Evolutionary conservation across 345 rosid species (phyloP).

Genomic region (Rubroshorea leprosula): DNA sequence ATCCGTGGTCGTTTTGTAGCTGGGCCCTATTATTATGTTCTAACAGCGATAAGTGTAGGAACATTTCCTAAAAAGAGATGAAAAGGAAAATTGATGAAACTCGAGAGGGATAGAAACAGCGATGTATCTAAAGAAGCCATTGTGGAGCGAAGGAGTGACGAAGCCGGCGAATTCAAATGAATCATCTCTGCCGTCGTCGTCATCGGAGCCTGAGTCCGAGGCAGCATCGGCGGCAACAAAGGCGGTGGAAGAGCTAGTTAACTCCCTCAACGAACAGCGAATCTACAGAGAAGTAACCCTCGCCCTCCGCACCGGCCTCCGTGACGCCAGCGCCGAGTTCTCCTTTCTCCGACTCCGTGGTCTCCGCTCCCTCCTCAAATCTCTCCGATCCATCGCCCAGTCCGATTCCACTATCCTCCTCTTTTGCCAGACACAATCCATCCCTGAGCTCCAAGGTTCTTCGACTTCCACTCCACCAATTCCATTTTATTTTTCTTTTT

Average conservation of each 20-base stretch:
- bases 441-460: conserved; percentile 73
- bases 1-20: no score
- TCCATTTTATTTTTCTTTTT: neutral
- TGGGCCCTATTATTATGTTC: no score
- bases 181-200: conserved; percentile 2
- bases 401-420: conserved; percentile 66
- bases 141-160: conserved; percentile 46
- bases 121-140: conserved; percentile 55
- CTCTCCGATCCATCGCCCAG: conserved; percentile 66
- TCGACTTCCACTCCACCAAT: neutral
- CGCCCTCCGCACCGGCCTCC: conserved; percentile 78
- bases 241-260: conserved; percentile 70
- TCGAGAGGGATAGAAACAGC: neutral
- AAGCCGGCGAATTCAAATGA: conserved; percentile 13
- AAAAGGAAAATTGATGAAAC: neutral
- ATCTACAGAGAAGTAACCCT: conserved; percentile 83
- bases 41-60: no score
- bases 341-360: conserved; percentile 89
- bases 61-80: no score
- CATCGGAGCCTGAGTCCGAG: conserved; percentile 11
- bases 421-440: conserved; percentile 69
- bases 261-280: conserved; percentile 56
- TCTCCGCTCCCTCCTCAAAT: conserved; percentile 79
- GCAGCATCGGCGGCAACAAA: conserved; percentile 31
- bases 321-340: conserved; percentile 84